Evolutionary conservation across 176 grass and related monocot genomes (phyloP), one percentile per base, ranked within the genome.

Genomic region (Dactylis glomerata): DNA sequence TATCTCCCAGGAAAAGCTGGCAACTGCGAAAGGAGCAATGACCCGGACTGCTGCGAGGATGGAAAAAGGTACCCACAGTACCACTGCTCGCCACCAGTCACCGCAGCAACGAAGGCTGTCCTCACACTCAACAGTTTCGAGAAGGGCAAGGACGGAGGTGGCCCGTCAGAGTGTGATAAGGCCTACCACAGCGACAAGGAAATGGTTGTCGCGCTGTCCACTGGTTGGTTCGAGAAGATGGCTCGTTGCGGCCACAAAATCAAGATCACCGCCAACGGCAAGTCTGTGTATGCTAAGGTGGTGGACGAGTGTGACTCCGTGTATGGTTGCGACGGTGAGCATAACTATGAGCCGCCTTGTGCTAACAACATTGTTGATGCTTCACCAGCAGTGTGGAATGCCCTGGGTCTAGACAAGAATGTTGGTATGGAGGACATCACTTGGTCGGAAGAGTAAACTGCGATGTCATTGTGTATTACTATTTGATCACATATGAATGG

Each of bases 261-360:
- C 27, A 84, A 79, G 54, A 92, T 94, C 73, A 41, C 15, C 1
- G 81, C 65, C 0, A 88, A 90, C 0, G 82, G 74, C 3, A 86
- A 78, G 15, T 88, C 78, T 0, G 85, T 86, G 38, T 14, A 76
- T 2, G 90, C 87, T 24, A 92, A 86, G 72, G 90, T 94, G 22
- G 90, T 92, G 8, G 90, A 92, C 57, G 89, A 90, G 88, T 95
- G 90, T 30, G 87, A 95, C 78, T 92, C 90, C 2, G 32, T 92
- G 10, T 59, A 92, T 3, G 87, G 90, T 24, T 95, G 87, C 7
- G 86, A 84, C 0, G 15, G 26, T 0, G 85, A 90, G 5, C 87
- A 86, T 58, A 91, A 90, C 56, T 95, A 73, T 8, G 65, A 92
- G 82, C 78, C 78, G 0, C 93, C 87, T 0, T 95, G 90, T 5